Evolutionary conservation across 345 rosid genomes (phyloP).

Genomic region (Eucalyptus globulus): DNA sequence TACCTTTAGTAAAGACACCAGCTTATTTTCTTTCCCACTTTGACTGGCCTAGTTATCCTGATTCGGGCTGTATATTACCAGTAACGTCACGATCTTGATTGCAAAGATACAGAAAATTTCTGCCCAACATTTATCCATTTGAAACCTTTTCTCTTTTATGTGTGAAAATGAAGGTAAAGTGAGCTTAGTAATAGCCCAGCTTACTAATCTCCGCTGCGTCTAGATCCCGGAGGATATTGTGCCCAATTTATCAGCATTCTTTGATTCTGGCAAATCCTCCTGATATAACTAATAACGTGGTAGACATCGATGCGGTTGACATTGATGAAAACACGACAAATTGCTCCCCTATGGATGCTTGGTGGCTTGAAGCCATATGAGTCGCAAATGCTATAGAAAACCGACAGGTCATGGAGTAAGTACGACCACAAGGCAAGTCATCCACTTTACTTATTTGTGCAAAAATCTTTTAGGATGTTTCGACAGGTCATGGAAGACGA

Average conservation of each 20-base stretch:
- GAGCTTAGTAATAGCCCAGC: constrained; percentile 23
- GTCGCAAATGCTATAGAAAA: constrained; percentile 62
- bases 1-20: background rate
- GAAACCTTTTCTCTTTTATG: background rate
- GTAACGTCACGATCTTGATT: constrained; percentile 92
- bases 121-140: background rate
- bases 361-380: constrained; percentile 89
- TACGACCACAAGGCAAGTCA: constrained; percentile 34
- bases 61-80: constrained; percentile 71
- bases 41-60: constrained; percentile 46
- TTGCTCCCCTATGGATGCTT: constrained; percentile 36
- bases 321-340: constrained; percentile 12
- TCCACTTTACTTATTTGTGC: background rate
- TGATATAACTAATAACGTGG: background rate
- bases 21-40: constrained; percentile 1
- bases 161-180: background rate
- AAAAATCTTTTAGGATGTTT: background rate
- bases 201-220: constrained; percentile 67
- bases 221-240: constrained; percentile 35
- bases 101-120: constrained; percentile 41
- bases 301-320: background rate
- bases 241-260: constrained; percentile 17
- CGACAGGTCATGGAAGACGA: too few relatives aligned
- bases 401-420: constrained; percentile 15
- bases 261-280: constrained; percentile 12